Base-by-base conservation (phyloP, 176 grass and related monocot genomes). In the Secale cereale region DNA sequence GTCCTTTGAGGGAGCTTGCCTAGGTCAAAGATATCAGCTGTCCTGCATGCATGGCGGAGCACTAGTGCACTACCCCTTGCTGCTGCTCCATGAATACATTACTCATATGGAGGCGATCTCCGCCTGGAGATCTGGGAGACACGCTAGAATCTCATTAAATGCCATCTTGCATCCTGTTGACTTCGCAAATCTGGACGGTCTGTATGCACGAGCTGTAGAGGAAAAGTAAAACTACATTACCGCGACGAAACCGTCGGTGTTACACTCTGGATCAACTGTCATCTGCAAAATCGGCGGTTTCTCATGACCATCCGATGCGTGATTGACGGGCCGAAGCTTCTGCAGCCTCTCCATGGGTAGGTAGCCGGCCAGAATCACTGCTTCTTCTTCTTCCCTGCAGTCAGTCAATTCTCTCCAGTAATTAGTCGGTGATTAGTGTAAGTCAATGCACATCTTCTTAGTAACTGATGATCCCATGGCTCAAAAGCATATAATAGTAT, bases 71-170 rank as follows among this genome's bases (percentile, higher is more conserved):
- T 87, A 75, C 57, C 75, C 3, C 2, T 83, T 66, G 74, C 74
- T 79, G 88, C 74, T 36, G 45, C 41, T 66, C 36, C 73, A 75
- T 16, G 22, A 87, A 76, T 87, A 84, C 35, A 87, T 80, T 87
- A 87, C 46, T 84, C 80, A 75, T 80, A 60, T 43, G 67, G 74
- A 79, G 80, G 84, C 0, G 20, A 72, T 79, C 33, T 11, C 25
- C 74, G 80, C 75, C 75, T 90, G 28, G 85, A 90, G 89, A 90
- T 90, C 80, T 59, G 89, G 37, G 85, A 13, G 61, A 60, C 74
- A 80, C 37, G 37, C 75, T 67, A 50, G 82, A 75, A 83, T 75
- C 84, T 67, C 89, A 90, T 90, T 80, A 90, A 75, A 61, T 46
- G 85, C 59, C 59, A 57, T 45, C 60, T 90, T 74, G 60, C 54